These are phyloP conservation scores for Posidonia australis DNA, from an alignment of 106 monocot species.

Conservation along the genomic window DNA sequence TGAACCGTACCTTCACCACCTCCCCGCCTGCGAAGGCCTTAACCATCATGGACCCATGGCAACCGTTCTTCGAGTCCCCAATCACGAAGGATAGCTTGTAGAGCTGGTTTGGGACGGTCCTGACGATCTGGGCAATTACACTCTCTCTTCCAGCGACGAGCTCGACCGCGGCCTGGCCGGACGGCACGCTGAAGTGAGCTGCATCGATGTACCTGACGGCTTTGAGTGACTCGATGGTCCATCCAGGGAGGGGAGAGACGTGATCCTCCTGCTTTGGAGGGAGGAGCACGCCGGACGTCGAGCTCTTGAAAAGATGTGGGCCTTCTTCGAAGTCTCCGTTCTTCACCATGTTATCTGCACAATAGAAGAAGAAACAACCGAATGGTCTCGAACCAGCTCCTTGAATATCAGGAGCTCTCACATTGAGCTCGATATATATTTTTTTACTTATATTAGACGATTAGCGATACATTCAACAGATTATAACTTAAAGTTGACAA, in stretches of 20 bases:
- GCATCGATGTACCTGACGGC: constrained; percentile 63
- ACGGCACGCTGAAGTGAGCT: constrained; percentile 47
- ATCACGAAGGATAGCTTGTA: constrained; percentile 67
- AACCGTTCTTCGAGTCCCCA: constrained; percentile 62
- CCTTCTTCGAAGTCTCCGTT: constrained; percentile 81
- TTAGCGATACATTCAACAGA: no score
- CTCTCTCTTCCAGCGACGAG: constrained; percentile 64
- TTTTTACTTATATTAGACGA: no score
- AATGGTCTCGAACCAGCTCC: no score
- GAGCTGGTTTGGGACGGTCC: constrained; percentile 25
- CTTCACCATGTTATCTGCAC: constrained; percentile 60
- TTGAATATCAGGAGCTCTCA: no score
- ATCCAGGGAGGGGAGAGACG: constrained; percentile 74
- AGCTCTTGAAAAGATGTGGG: constrained; percentile 55
- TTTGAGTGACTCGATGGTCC: constrained; percentile 90
- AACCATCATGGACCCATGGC: constrained; percentile 59
- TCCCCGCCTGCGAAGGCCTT: constrained; percentile 52
- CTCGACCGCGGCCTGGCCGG: constrained; percentile 50
- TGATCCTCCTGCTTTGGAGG: constrained; percentile 73
- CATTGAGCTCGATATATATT: no score
- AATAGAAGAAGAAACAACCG: not conserved
- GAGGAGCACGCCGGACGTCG: constrained; percentile 62
- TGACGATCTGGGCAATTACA: constrained; percentile 54
- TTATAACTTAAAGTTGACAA: no score
- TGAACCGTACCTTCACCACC: constrained; percentile 32